These are phyloP conservation scores for Euryodendron excelsum DNA, from an alignment of 148 eudicot genomes.

Conservation along the genomic window DNA sequence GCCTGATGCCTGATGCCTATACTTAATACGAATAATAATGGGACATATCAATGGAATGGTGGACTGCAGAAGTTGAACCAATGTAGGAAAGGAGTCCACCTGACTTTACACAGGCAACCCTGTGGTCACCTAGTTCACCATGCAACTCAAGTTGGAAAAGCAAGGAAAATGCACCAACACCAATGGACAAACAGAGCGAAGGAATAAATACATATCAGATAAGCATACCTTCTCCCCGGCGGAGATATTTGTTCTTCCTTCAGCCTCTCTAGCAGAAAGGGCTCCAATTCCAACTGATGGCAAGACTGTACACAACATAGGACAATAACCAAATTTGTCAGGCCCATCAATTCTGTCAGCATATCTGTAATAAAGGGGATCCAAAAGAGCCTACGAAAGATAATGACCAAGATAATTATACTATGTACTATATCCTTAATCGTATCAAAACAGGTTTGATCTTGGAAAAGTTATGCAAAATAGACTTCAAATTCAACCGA, in stretches of 20 bases:
- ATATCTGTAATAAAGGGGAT: background rate
- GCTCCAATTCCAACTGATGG: slow-evolving; percentile 93
- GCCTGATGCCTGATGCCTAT: background rate
- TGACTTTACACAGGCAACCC: background rate
- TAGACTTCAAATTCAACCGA: too few species aligned
- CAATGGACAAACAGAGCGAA: background rate
- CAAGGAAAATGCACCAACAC: background rate
- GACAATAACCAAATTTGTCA: slow-evolving; percentile 12
- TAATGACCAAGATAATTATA: background rate
- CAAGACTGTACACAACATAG: slow-evolving; percentile 48
- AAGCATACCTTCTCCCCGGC: slow-evolving; percentile 75
- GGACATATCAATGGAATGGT: background rate
- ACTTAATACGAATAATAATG: background rate
- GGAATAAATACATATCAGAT: background rate
- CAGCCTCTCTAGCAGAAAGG: slow-evolving; percentile 94
- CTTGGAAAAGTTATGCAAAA: too few species aligned
- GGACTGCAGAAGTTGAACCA: background rate
- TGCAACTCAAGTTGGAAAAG: background rate
- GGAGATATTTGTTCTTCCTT: slow-evolving; percentile 71
- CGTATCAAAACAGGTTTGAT: too few species aligned
- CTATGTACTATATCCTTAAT: too few species aligned
- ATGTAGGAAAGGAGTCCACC: background rate
- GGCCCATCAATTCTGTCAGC: background rate
- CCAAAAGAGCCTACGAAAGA: background rate
- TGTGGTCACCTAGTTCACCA: background rate